These are phyloP conservation scores for Rhodosporidiobolus odoratus DNA, from an alignment of 768 basidiomycete genomes.

Conservation along the genomic window DNA sequence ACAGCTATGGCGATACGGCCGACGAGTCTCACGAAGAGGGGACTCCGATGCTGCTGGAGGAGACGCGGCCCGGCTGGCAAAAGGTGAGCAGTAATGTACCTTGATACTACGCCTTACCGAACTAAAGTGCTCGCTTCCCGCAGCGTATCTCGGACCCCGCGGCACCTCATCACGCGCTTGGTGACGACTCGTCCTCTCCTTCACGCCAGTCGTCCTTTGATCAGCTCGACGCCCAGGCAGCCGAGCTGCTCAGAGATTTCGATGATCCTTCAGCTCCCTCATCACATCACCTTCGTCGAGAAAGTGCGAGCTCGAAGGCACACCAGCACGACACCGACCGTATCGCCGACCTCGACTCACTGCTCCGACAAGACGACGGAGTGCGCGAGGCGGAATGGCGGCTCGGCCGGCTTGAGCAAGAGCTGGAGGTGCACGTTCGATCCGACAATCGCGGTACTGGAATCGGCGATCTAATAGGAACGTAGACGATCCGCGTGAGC, in stretches of 20 bases:
- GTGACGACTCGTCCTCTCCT: neutral
- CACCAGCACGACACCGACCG: conserved; percentile 25
- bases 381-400: conserved; percentile 16
- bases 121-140: neutral
- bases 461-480: too few species aligned
- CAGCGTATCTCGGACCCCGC: neutral
- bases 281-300: conserved; percentile 1
- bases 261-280: neutral
- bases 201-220: conserved; percentile 4
- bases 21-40: conserved; percentile 21
- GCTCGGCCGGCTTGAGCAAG: neutral
- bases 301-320: conserved; percentile 9
- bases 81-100: conserved; percentile 5
- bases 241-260: conserved; percentile 8
- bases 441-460: too few species aligned
- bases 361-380: conserved; percentile 1
- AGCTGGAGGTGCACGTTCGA: too few species aligned
- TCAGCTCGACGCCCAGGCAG: conserved; percentile 7
- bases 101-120: too few species aligned
- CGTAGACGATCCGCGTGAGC: too few species aligned
- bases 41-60: conserved; percentile 7
- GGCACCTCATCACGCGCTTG: conserved; percentile 21
- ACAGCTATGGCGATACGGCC: neutral
- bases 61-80: neutral
- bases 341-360: neutral